Base-by-base conservation (phyloP, 768 basidiomycete species). In the Cyclocybe aegerita region DNA sequence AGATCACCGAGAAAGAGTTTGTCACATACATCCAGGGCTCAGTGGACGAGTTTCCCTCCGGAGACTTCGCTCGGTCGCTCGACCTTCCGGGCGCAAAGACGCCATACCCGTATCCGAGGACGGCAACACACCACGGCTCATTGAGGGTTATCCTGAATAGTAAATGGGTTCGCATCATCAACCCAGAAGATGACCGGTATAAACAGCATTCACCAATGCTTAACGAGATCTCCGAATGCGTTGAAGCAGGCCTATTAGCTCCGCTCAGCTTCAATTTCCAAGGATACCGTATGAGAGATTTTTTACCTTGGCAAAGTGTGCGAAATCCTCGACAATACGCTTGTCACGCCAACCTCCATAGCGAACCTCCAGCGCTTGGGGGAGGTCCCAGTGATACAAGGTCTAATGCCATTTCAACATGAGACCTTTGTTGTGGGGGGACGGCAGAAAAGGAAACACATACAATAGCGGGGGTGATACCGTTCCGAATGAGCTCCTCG, bases 301-400 rank as follows among this genome's bases (percentile, higher is more conserved):
- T 9, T 63, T 34, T 44, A 74, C 81, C 58, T 69, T 71, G 16
- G 87, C 80, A 60, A 85, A 90, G 55, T 77, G 69, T 23, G 75
- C 74, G 48, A 75, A 90, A 63, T 91, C 88, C 34, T 75, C 65
- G 10, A 85, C 68, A 43, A 88, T 78, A 48, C 83, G 74, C 54
- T 77, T 80, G 67, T 81, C 79, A n/a, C 87, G 68, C 87, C 86
- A 90, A 2, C 88, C 88, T 3, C 81, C 82, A 61, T 90, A 90
- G 43, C 83, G 75, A 47, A 89, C 83, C 34, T 87, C 78, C 39
- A 93, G 72, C 1, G 69, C 81, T 63, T 87, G 83, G 4, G 89
- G 89, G 6, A 89, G 72, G 57, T 91, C 88, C 88, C 87, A 90
- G 60, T 85, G 86, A 62, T 86, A 86, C 41, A 88, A 65, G 0